Percentiles rank a stretch among this genome's conserved stretches.
These are phyloP conservation scores for Boletus pseudopeckii DNA, from an alignment of 768 basidiomycete genomes.

Conservation along the genomic window DNA sequence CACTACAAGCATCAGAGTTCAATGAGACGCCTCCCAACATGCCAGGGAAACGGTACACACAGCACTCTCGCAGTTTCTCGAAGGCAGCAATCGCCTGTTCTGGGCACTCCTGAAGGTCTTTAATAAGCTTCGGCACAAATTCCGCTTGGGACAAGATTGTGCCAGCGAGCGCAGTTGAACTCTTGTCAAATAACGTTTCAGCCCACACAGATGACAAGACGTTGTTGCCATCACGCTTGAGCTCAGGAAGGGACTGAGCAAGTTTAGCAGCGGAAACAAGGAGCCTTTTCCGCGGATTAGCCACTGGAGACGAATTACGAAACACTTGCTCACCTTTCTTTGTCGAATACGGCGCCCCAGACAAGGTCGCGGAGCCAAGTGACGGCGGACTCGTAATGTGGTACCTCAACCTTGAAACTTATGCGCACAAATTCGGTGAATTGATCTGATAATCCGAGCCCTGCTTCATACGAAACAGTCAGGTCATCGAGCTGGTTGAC, in stretches of 20 bases:
- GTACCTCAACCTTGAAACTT: conserved; percentile 79
- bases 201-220: conserved; percentile 72
- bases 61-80: conserved; percentile 61
- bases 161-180: conserved; percentile 64
- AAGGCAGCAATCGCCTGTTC: conserved; percentile 69
- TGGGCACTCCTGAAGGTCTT: conserved; percentile 70
- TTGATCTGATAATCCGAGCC: conserved; percentile 57
- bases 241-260: conserved; percentile 83
- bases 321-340: conserved; percentile 56
- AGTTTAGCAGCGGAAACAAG: conserved; percentile 84
- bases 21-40: not conserved
- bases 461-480: conserved; percentile 82
- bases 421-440: conserved; percentile 77
- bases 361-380: conserved; percentile 84
- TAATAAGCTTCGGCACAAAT: conserved; percentile 71
- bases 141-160: conserved; percentile 73
- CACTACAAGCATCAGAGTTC: conserved; percentile 44
- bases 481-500: conserved; percentile 86
- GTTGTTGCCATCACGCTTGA: conserved; percentile 84
- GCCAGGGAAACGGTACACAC: conserved; percentile 43
- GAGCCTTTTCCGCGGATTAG: conserved; percentile 46
- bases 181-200: conserved; percentile 61
- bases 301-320: not conserved
- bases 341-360: conserved; percentile 71
- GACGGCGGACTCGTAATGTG: conserved; percentile 76